Evolutionary conservation across 164 flowering plant species (phyloP), one percentile per base, ranked within the genome.

Genomic region (Platanus orientalis): DNA sequence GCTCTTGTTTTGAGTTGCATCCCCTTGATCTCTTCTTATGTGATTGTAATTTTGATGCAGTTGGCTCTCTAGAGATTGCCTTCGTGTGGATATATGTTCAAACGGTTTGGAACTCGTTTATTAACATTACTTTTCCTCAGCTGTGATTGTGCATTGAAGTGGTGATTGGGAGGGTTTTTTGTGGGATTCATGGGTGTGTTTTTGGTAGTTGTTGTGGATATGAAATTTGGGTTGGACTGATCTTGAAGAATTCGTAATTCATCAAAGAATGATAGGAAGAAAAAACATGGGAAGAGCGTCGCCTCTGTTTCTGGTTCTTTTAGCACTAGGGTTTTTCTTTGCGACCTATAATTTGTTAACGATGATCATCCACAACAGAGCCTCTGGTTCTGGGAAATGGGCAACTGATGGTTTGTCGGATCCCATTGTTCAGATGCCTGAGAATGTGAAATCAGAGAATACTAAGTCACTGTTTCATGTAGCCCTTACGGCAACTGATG

Each of bases 401-500:
- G 57, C 61, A 12, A 49, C 16, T 52, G 82, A 66, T 54, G 62
- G 68, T 47, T 40, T 17, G 14, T 52, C 65, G 54, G 94, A 86
- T 69, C 94, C 95, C 7, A 62, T 91, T 21, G 69, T 72, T 58
- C 76, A 69, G 71, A 86, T 80, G 89, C 97, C 95, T 32, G 67
- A 66, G 52, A 48, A 74, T 51, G 58, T 71, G 45, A 84, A 66
- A 56, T 25, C 29, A 10, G 73, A 71, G 28, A 58, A 47, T 25
- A 51, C 66, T 14, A 83, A 66, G 54, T 39, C 55, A 48, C 85
- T 66, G 6, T 90, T 80, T 68, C 98, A 92, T 73, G 83, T 92
- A 62, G 97, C 96, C n/a, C 71, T 92, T 7, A 92, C 98, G 19
- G 92, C 98, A 0, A 88, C 93, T 21, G 96, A 90, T 76, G 79